Conservation (phyloP, 2,329 filamentous ascomycete species). For the Moelleriella libera region DNA sequence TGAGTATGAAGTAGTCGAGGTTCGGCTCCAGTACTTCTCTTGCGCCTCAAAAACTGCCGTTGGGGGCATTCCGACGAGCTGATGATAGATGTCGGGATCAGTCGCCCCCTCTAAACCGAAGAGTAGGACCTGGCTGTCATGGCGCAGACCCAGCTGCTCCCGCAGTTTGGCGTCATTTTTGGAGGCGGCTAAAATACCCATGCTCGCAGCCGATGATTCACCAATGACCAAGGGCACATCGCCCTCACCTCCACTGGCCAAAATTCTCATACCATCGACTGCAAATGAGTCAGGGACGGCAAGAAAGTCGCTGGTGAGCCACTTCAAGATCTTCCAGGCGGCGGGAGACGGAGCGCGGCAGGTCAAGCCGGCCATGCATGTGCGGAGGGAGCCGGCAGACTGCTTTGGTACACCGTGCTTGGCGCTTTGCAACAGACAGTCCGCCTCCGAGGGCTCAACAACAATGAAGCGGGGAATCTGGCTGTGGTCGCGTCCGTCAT, state of each 20-base stretch:
- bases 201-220: slow-evolving; percentile 5
- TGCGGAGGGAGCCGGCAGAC: slow-evolving; percentile 2
- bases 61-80: slow-evolving; percentile 3
- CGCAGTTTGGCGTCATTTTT: not conserved
- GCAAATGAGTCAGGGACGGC: slow-evolving; percentile 5
- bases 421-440: slow-evolving; percentile 6
- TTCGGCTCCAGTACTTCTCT: no score
- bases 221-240: slow-evolving; percentile 7
- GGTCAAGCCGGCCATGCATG: slow-evolving; percentile 7
- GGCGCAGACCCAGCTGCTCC: slow-evolving; percentile 3
- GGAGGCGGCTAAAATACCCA: slow-evolving; percentile 4
- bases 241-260: slow-evolving; percentile 2
- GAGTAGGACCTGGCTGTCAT: slow-evolving; percentile 4
- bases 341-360: slow-evolving; percentile 6
- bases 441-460: slow-evolving; percentile 6
- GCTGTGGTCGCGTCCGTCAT: not conserved
- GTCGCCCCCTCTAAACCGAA: slow-evolving; percentile 7
- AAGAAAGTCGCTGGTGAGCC: slow-evolving; percentile 8
- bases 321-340: slow-evolving; percentile 6
- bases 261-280: slow-evolving; percentile 5
- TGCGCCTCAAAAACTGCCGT: slow-evolving; percentile 6
- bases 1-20: no score
- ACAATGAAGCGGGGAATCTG: slow-evolving; percentile 3
- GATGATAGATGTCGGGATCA: slow-evolving; percentile 4
- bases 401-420: slow-evolving; percentile 3